These are phyloP conservation scores for Aspergillus sp. DNA, from an alignment of 2,329 filamentous ascomycete genomes.

Conservation along the genomic window DNA sequence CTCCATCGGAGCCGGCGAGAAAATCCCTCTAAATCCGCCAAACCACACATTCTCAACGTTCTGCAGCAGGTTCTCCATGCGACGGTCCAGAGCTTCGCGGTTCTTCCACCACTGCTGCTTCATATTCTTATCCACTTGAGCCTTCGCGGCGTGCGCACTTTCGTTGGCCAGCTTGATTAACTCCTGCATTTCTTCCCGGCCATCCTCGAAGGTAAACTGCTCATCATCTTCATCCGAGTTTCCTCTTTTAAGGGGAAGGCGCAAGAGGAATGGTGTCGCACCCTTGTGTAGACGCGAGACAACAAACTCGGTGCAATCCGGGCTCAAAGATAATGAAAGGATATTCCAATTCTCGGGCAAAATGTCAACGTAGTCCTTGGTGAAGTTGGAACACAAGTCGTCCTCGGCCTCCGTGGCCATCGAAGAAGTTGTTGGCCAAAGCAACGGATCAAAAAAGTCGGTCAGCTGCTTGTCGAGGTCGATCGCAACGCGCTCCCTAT, in stretches of 20 bases:
- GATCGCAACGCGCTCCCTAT: slow-evolving; percentile 32
- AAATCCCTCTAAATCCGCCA: slow-evolving; percentile 89
- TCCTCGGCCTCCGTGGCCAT: slow-evolving; percentile 10
- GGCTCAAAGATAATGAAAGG: slow-evolving; percentile 74
- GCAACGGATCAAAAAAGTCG: slow-evolving; percentile 37
- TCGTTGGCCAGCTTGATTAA: slow-evolving; percentile 76
- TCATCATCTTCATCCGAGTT: slow-evolving; percentile 72
- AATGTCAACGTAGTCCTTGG: slow-evolving; percentile 73
- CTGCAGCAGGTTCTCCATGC: slow-evolving; percentile 67
- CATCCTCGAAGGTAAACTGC: slow-evolving; percentile 74
- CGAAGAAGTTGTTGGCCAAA: slow-evolving; percentile 40
- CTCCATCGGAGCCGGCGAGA: slow-evolving; percentile 62
- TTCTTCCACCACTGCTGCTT: slow-evolving; percentile 85
- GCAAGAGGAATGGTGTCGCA: slow-evolving; percentile 73
- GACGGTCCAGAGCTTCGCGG: slow-evolving; percentile 67
- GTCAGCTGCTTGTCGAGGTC: slow-evolving; percentile 39
- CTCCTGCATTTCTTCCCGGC: slow-evolving; percentile 68
- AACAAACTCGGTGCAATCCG: slow-evolving; percentile 73
- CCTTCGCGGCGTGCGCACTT: slow-evolving; percentile 66
- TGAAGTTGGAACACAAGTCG: slow-evolving; percentile 55
- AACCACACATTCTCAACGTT: slow-evolving; percentile 93
- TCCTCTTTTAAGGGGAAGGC: slow-evolving; percentile 75
- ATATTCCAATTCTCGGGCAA: slow-evolving; percentile 78
- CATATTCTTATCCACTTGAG: slow-evolving; percentile 64
- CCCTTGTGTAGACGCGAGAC: slow-evolving; percentile 75